Base-by-base conservation (phyloP, 352 stramenopile species). In the Phytopythium cucurbitacearum region DNA sequence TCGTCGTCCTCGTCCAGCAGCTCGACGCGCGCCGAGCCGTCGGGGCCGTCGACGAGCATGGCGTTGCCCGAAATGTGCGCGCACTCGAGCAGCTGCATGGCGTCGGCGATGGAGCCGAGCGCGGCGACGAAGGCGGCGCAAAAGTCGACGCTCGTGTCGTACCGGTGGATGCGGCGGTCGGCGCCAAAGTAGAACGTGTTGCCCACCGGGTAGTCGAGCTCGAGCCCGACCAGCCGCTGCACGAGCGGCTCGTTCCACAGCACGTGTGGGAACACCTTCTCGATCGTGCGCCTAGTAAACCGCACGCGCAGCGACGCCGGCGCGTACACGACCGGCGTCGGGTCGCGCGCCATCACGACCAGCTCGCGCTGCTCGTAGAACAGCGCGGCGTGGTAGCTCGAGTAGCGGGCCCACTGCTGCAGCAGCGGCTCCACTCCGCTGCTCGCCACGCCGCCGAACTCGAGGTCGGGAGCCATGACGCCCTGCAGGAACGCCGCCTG, bases 321-420 rank as follows among this genome's bases (percentile, higher is more conserved):
- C 15, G 72, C 72, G 35, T 72, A 54, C 48, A 89, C 70, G 37
- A 86, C 64, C 10, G 63, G 54, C 44, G 73, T 70, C 11, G 47
- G 54, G 40, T 83, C 65, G 11, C 54, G 37, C 4, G 69, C 60
- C 44, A 73, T 67, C 32, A 85, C 61, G 50, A 85, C 62, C 44
- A 85, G 28, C 9, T 34, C 53, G 49, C 72, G 57, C 39, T 86
- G 49, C 43, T 79, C 65, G 49, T 80, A 85, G 48, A 75, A 64
- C 7, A 89, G 68, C 12, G 57, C 69, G 28, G 67, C 43, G 57
- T 85, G 70, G 55, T 75, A 85, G 48, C 76, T 66, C 36, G 76
- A 84, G 67, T 89, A 89, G 38, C 76, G 73, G 48, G 71, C 49
- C 78, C 78, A 89, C 63, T 89, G 78, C 34, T 82, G 64, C 9